Evolutionary conservation across 2,329 filamentous ascomycete genomes (phyloP), one percentile per base, ranked within the genome.

Genomic region (Metarhizium robertsii): DNA sequence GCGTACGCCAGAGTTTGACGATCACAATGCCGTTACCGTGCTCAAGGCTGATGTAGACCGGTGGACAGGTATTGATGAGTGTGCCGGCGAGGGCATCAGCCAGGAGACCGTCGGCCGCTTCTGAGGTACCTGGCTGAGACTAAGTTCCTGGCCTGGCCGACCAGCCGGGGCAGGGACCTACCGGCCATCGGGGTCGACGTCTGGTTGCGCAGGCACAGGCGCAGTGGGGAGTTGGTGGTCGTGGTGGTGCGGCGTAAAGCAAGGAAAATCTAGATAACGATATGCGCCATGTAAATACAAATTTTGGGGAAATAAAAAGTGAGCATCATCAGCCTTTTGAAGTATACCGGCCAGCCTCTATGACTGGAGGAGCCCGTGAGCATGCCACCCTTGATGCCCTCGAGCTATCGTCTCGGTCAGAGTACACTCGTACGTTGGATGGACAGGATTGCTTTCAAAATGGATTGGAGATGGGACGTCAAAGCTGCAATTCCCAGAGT

Each of bases 1-100:
- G 38, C 82, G 81, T 56, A 85, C 86, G 0, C 86, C 86, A 0
- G 85, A 87, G 64, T 75, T 55, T 13, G 82, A 87, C 59, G 86
- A 64, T 48, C 40, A 64, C 3, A 90, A 94, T 64, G 82, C 89
- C 0, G 76, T 80, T 1, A 72, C 74, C 2, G 80, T 85, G 0
- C 75, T 95, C 29, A 80, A 80, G 65, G 76, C 78, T 3, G 86
- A 92, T 64, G 76, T 76, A 0, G 74, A 78, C 53, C 66, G 78
- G 76, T 79, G 79, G 55, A 79, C 82, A 0, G 78, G 78, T 1
- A 67, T 80, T 38, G 81, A 85, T 60, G 78, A 77, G 61, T 81
- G 78, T 50, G 72, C 73, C 0, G 66, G 83, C 29, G 62, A 69
- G 16, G 66, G 65, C 47, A 61, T 69, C 25, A 60, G 51, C 4